phyloP scores from a whole-genome alignment of 768 basidiomycete species.

The Ephemerocybe angulata region DNA sequence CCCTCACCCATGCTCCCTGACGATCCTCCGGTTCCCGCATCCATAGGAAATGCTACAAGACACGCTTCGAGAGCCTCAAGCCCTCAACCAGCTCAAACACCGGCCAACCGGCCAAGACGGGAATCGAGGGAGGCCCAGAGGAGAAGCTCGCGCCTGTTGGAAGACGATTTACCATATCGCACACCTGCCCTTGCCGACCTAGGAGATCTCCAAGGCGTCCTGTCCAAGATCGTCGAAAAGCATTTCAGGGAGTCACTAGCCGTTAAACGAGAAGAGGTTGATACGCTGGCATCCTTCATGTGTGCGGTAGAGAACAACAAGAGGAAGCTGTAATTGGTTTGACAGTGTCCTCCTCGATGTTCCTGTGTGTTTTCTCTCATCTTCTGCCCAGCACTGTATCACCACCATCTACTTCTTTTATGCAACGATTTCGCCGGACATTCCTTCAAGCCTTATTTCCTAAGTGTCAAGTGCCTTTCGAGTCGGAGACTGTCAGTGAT shows the following conservation, averaged over 20 bases:
- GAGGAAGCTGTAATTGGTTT: conserved; percentile 18
- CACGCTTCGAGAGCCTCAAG: conserved; percentile 49
- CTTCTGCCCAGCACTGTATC: no score
- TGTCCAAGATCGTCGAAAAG: conserved; percentile 67
- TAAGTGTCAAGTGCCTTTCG: no score
- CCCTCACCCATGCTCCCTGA: conserved; percentile 65
- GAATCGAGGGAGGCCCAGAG: conserved; percentile 53
- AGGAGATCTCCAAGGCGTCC: conserved; percentile 58
- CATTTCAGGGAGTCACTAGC: conserved; percentile 64
- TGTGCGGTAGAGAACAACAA: conserved; percentile 65
- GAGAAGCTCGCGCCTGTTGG: conserved; percentile 68
- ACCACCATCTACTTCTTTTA: no score
- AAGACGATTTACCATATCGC: conserved; percentile 55
- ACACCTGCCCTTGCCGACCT: conserved; percentile 70
- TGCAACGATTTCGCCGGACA: no score
- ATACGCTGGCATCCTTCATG: conserved; percentile 80
- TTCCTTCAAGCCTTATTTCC: no score
- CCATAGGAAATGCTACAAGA: conserved; percentile 48
- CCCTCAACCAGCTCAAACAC: conserved; percentile 45
- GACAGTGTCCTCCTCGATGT: no score
- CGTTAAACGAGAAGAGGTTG: conserved; percentile 65
- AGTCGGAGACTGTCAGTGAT: no score
- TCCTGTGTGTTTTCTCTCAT: no score
- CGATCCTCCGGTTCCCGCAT: conserved; percentile 68
- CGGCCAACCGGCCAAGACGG: conserved; percentile 70